Percentiles rank a stretch among this genome's conserved stretches.
phyloP scores from a whole-genome alignment of 2,329 filamentous ascomycete species.

The Paramyrothecium sp. region DNA sequence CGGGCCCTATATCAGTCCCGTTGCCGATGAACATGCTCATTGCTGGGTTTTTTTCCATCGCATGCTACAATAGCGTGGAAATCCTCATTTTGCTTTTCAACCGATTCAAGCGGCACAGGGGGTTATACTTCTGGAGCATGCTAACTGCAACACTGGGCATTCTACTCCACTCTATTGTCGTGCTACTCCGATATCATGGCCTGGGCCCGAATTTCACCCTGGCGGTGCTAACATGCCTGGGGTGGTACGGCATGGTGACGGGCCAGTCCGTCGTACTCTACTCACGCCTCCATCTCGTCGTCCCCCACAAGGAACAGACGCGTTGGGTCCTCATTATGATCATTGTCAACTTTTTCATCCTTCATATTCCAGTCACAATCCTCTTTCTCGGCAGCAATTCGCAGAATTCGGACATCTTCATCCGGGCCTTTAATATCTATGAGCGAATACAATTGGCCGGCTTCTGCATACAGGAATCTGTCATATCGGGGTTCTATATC shows the following conservation, averaged over 20 bases:
- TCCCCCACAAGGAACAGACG: slow-evolving; percentile 44
- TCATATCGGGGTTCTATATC: not conserved
- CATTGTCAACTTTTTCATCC: slow-evolving; percentile 45
- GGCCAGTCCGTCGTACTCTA: slow-evolving; percentile 59
- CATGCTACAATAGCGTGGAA: not conserved
- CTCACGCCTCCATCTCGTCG: slow-evolving; percentile 57
- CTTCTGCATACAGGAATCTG: not conserved
- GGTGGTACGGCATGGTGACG: slow-evolving; percentile 46
- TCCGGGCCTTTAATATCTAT: not conserved
- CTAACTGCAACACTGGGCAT: slow-evolving; percentile 21
- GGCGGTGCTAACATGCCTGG: not conserved
- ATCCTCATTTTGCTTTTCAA: not conserved
- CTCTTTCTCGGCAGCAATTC: slow-evolving; percentile 49
- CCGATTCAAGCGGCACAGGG: slow-evolving; percentile 17
- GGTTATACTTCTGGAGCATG: slow-evolving; percentile 30
- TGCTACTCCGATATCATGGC: slow-evolving; percentile 28
- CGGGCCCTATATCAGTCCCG: not conserved
- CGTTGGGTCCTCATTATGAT: slow-evolving; percentile 53
- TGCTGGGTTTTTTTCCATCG: not conserved
- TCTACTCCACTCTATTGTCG: slow-evolving; percentile 29
- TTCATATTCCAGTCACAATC: slow-evolving; percentile 51
- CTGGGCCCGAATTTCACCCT: not conserved
- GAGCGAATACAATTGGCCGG: not conserved
- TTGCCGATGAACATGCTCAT: not conserved
- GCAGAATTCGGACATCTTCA: slow-evolving; percentile 1